Base-by-base conservation (phyloP, 2,329 filamentous ascomycete genomes). In the Colletotrichum sp. region DNA sequence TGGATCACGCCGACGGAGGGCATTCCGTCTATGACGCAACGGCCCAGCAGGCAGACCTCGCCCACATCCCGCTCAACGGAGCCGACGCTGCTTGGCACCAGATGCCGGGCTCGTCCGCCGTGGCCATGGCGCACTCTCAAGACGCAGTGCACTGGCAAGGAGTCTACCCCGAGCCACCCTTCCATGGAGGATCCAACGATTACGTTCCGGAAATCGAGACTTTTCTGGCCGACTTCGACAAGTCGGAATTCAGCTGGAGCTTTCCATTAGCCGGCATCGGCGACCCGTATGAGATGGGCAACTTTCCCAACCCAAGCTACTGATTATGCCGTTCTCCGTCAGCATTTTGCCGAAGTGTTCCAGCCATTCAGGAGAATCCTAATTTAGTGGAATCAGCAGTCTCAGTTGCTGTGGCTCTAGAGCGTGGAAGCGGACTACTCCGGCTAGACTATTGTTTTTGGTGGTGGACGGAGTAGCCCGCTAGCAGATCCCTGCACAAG, bases 211-310 rank as follows among this genome's bases (percentile, higher is more conserved):
- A 77, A 55, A 75, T 77, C 18, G 72, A 76, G 52, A 61, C 18
- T 16, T 77, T 76, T 18, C 60, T 77, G 14, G 75, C 75, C 21
- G 75, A 77, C 43, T 77, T 77, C n/a, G 68, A 67, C 34, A 72
- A 68, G 43, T 75, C 75, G 24, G 66, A 75, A 28, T 76, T 77
- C 55, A 77, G 69, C 60, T 77, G 75, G 75, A 76, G 64, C 59
- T 70, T 77, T 55, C 73, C 73, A 39, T n/a, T 76, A 55, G 59
- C 61, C 18, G 72, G 72, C 14, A 63, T 64, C 30, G 28, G 43
- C 16, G 64, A 69, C 30, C 64, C 65, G 16, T 75, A 71, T 21
- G 72, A 68, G 4, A 34, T 63, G 30, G 36, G 60, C 7, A 66
- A 67, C 61, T 72, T 71, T 61, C 36, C 61, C 2, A 30, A 57